These are phyloP conservation scores for Candida ficus DNA, from an alignment of 805 yeast species.

Conservation along the genomic window DNA sequence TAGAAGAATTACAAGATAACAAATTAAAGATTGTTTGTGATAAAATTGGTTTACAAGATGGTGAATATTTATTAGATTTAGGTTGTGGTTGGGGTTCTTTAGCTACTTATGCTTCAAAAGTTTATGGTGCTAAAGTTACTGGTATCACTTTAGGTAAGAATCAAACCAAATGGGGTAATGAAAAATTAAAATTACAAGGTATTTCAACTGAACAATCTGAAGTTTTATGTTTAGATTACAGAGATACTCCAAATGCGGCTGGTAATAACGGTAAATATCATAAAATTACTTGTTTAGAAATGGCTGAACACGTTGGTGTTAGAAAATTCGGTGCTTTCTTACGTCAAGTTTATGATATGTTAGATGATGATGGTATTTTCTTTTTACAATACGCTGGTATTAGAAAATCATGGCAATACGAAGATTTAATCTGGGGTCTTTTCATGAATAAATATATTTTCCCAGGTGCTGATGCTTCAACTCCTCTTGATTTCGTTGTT, in stretches of 20 bases:
- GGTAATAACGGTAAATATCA: conserved; percentile 48
- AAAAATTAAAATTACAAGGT: conserved; percentile 62
- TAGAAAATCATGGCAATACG: conserved; percentile 91
- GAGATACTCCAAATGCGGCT: conserved; percentile 78
- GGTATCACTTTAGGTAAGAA: conserved; percentile 88
- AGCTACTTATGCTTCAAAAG: conserved; percentile 75
- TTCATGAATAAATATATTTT: conserved; percentile 94
- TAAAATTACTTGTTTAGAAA: conserved; percentile 86
- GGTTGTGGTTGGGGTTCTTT: conserved; percentile 98
- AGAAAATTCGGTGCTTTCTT: conserved; percentile 74
- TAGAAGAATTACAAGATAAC: conserved; percentile 83
- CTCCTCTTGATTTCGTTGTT: conserved; percentile 82
- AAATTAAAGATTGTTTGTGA: conserved; percentile 84
- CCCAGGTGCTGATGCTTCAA: conserved; percentile 97
- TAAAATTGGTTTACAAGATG: conserved; percentile 67
- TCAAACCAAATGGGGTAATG: conserved; percentile 88
- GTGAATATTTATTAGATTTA: conserved; percentile 73
- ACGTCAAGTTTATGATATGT: conserved; percentile 75
- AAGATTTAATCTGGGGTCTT: conserved; percentile 89
- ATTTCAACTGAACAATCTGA: conserved; percentile 62
- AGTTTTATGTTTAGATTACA: conserved; percentile 80
- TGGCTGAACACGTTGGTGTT: conserved; percentile 96
- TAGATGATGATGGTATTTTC: conserved; percentile 89
- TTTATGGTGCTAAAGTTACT: conserved; percentile 80
- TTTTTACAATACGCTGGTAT: conserved; percentile 86